Conservation (phyloP, 2,329 filamentous ascomycete species). For the Mycosphaerella sp. region DNA sequence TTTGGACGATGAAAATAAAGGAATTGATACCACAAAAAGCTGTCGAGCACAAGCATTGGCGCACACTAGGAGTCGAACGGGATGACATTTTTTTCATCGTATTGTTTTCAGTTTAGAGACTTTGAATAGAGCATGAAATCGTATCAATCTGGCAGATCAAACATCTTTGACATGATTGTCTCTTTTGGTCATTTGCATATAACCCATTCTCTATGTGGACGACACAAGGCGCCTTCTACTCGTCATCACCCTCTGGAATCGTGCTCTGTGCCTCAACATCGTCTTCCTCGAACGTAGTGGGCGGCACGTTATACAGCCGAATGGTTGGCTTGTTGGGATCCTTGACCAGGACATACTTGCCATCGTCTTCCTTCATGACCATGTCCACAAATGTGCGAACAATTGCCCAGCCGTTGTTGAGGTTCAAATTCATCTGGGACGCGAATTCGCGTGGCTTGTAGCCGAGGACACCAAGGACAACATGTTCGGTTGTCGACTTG, state of each 20-base stretch:
- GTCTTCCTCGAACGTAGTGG: slow-evolving; percentile 84
- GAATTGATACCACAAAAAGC: slow-evolving; percentile 8
- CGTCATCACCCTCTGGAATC: slow-evolving; percentile 50
- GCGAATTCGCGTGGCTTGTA: slow-evolving; percentile 99
- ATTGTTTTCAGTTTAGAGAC: background rate
- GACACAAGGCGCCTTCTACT: slow-evolving; percentile 33
- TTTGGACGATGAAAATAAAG: background rate
- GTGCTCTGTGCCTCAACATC: slow-evolving; percentile 65
- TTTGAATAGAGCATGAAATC: slow-evolving; percentile 4
- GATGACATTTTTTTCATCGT: background rate
- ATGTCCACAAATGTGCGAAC: slow-evolving; percentile 97
- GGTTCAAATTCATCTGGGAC: slow-evolving; percentile 92
- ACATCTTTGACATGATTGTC: too few species aligned
- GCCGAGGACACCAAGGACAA: slow-evolving; percentile 89
- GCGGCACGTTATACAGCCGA: slow-evolving; percentile 84
- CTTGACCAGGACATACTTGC: slow-evolving; percentile 73
- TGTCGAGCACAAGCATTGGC: slow-evolving; percentile 4
- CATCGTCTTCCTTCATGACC: slow-evolving; percentile 61
- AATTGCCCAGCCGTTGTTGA: slow-evolving; percentile 98
- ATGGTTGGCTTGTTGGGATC: slow-evolving; percentile 97
- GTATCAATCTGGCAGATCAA: background rate
- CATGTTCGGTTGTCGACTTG: slow-evolving; percentile 85
- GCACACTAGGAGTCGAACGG: slow-evolving; percentile 1
- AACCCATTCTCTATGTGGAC: too few species aligned
- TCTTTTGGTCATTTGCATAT: too few species aligned